Conservation (phyloP, 1,284 basidiomycete species). For the Trichosporon asahii region DNA sequence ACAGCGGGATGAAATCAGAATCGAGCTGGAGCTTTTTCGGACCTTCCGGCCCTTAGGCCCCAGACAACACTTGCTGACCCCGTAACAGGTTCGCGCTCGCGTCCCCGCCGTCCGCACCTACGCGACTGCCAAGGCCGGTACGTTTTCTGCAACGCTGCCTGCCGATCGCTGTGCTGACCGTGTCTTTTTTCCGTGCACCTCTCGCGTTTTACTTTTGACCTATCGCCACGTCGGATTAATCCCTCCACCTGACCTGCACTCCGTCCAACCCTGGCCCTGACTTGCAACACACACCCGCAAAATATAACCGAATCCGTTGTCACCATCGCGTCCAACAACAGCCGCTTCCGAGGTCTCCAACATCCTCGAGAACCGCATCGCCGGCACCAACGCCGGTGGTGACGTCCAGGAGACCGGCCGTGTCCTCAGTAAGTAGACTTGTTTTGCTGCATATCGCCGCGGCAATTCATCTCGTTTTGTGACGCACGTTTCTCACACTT, state of each 20-base stretch:
- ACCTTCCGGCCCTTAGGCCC: constrained; percentile 24
- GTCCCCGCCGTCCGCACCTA: constrained; percentile 62
- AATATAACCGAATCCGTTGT: constrained; percentile 11
- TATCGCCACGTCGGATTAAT: constrained; percentile 10
- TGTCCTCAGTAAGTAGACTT: too few species aligned
- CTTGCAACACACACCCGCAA: not conserved
- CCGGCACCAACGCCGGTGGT: constrained; percentile 80
- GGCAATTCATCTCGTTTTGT: not conserved
- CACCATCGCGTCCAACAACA: constrained; percentile 46
- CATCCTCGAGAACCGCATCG: constrained; percentile 97
- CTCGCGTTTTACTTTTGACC: constrained; percentile 8
- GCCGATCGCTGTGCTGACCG: constrained; percentile 11
- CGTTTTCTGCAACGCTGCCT: constrained; percentile 44
- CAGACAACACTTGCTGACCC: constrained; percentile 12
- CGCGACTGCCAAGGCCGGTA: constrained; percentile 96
- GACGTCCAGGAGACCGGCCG: constrained; percentile 99
- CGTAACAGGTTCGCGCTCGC: constrained; percentile 11
- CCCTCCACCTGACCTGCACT: constrained; percentile 10
- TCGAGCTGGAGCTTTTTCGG: constrained; percentile 15
- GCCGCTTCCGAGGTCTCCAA: constrained; percentile 98
- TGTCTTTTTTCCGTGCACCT: constrained; percentile 8
- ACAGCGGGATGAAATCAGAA: not conserved
- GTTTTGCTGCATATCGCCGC: constrained; percentile 24
- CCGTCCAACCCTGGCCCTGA: constrained; percentile 10
- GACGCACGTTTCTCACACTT: constrained; percentile 14